Evolutionary conservation across 2,329 filamentous ascomycete genomes (phyloP), one percentile per base, ranked within the genome.

Genomic region (Fusarium annulatum): DNA sequence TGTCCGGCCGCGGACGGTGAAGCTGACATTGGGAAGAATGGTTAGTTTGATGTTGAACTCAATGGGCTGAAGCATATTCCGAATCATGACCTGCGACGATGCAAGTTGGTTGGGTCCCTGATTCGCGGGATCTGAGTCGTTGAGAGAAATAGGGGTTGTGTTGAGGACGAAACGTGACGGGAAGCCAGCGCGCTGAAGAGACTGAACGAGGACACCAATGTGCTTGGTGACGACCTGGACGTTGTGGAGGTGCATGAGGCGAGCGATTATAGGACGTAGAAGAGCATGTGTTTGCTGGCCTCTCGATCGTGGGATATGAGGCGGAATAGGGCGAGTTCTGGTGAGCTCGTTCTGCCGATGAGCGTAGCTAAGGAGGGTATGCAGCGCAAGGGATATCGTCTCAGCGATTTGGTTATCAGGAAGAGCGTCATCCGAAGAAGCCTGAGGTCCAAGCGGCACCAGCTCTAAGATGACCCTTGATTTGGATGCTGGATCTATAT

Each of bases 291-390:
- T 81, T 41, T 85, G 84, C 48, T 83, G 81, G 9, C 82, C 80
- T 15, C 82, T 75, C 34, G 80, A 76, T 56, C 82, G 81, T 33
- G 79, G 71, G 76, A 84, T 77, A 71, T 86, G 73, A 66, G 84
- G 81, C 39, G 84, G 79, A 39, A 83, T 73, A 45, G 90, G 85
- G 36, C 91, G 88, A 3, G 91, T 92, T 61, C 95, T 89, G 48
- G 88, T 88, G 43, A 90, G 85, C 68, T 94, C 89, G 73, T 92
- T 95, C 79, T 93, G 89, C 15, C 92, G 90, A 80, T 98, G 96
- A 5, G 93, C 91, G 72, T 95, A 91, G 55, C 89, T 89, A 12
- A 98, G 89, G 4, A 98, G 86, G 28, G 98, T 87, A 45, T 94
- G 91, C 7, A 97, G 86, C 1, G 90, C 87, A 56, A 93, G 85